Conservation (phyloP, 768 basidiomycete genomes). For the Lactarius sanguifluus region DNA sequence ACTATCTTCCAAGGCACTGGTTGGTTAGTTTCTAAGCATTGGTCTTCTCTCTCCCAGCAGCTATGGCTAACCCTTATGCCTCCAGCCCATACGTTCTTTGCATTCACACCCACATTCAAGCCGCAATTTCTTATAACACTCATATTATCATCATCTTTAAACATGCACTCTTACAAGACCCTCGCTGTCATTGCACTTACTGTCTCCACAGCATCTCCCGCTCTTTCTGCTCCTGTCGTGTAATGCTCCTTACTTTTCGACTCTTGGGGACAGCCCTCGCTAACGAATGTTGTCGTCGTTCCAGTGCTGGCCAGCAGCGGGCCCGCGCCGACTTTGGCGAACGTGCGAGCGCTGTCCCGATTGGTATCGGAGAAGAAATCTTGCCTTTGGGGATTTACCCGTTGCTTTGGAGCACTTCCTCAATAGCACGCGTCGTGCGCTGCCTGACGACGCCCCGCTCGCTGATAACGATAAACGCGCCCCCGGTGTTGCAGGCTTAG, state of each 20-base stretch:
- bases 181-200: conserved; percentile 8
- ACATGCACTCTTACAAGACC: conserved; percentile 5
- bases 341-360: not conserved
- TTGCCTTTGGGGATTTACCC: not conserved
- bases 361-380: not conserved
- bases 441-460: too few species aligned
- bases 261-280: not conserved
- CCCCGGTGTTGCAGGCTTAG: not conserved
- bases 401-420: not conserved
- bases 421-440: not conserved
- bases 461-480: not conserved
- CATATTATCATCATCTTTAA: not conserved
- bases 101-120: conserved; percentile 2
- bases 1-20: conserved; percentile 13
- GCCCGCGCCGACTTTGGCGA: not conserved
- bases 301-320: not conserved
- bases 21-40: conserved; percentile 9
- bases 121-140: too few species aligned
- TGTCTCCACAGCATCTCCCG: not conserved
- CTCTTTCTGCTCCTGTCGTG: not conserved
- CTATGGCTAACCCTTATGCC: not conserved
- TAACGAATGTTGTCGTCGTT: not conserved
- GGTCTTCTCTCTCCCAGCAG: not conserved
- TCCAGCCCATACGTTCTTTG: conserved; percentile 8
- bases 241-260: not conserved